Conservation (phyloP, 2,329 filamentous ascomycete species). For the Sarocladium oryzae region DNA sequence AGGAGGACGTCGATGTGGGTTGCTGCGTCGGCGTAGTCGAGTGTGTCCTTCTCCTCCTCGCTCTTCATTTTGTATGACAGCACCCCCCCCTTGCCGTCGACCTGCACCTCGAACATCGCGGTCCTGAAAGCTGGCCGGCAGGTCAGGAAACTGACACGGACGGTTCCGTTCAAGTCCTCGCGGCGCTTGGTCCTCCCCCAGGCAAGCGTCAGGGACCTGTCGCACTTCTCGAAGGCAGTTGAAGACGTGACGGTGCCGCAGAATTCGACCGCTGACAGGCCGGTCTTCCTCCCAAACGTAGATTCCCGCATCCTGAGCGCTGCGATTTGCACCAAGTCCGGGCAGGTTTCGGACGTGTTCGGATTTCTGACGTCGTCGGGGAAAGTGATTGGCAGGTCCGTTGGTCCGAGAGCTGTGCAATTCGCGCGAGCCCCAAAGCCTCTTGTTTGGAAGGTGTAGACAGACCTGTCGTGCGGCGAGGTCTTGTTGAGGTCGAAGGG, state of each 20-base stretch:
- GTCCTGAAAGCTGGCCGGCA: conserved; percentile 25
- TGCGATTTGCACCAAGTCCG: too few species aligned
- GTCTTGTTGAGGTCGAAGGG: conserved; percentile 26
- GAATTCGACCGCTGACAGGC: conserved; percentile 10
- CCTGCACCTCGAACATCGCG: conserved; percentile 26
- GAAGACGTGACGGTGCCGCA: rapidly evolving
- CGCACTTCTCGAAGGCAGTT: conserved; percentile 10
- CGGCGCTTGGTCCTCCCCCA: conserved; percentile 10
- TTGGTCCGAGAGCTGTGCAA: neutral
- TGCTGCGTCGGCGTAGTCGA: conserved; percentile 15
- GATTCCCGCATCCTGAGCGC: too few species aligned
- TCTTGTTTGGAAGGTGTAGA: neutral
- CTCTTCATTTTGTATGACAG: neutral
- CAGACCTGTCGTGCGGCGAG: neutral
- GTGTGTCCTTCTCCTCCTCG: neutral
- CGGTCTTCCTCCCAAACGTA: too few species aligned
- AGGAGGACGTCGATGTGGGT: conserved; percentile 14
- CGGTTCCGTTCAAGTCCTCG: conserved; percentile 10
- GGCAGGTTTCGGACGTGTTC: too few species aligned
- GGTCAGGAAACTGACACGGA: conserved; percentile 16
- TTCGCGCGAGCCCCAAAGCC: neutral
- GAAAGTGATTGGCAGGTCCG: neutral
- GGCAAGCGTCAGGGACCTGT: conserved; percentile 11
- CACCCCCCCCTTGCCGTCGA: conserved; percentile 21
- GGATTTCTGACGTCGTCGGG: neutral